Base-by-base conservation (phyloP, 495 filamentous ascomycete genomes). In the Aspergillus wentii region DNA sequence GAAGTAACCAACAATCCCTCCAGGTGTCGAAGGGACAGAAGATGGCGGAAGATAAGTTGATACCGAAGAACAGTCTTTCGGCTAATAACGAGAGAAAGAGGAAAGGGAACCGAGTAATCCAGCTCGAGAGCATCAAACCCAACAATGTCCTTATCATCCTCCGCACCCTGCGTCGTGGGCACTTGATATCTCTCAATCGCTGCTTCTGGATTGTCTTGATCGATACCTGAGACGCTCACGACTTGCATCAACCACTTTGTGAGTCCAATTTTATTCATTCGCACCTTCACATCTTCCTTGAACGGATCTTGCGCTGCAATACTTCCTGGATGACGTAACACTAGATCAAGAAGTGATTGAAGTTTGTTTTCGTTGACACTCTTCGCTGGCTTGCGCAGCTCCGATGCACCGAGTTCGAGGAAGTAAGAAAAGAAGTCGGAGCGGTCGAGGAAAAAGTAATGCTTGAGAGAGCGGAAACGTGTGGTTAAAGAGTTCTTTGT, bases 381-480 rank as follows among this genome's bases (percentile, higher is more conserved):
- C 49, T 87, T 86, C 13, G 85, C 86, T 0, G 85, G 84, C 54
- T 96, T 96, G 48, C 83, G 79, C 18, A 98, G 71, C 57, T 98
- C 92, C 0, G 88, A 90, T 14, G 82, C 66, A 31, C 84, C 79
- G 0, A 98, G 80, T 48, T 98, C 92, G 33, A 97, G 79, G 62
- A 98, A 98, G 58, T 95, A 94, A 9, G 88, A 84, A 64, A 98
- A 98, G 61, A 95, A 98, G 54, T 98, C 92, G 1, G 92, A 96
- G 3, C 89, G 83, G 47, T 97, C 91, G 27, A 97, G 79, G 75
- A 98, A 98, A 65, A 96, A 98, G 65, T 98, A 98, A 59, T 97
- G 94, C 62, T 98, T 98, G 15, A 98, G 64, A 3, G 89, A 95
- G 14, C 83, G 75, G 25, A 98, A 72, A 30, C 92, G 75, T 13